Evolutionary conservation across 805 yeast genomes (phyloP).

Genomic region (Saccharomyces jurei): DNA sequence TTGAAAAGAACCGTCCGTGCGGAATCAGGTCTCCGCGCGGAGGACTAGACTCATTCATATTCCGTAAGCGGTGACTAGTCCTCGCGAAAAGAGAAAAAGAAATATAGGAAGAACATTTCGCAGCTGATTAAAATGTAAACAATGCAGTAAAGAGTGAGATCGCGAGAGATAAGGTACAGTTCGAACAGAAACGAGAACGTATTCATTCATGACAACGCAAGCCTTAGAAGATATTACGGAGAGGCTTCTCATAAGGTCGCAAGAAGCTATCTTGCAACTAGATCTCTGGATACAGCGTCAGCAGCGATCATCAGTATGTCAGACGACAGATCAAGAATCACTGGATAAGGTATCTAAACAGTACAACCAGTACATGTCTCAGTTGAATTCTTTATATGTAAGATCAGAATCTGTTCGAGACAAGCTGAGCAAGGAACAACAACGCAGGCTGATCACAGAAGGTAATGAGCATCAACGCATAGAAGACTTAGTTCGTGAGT

Average conservation of each 20-base stretch:
- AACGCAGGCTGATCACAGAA: background rate
- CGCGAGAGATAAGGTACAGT: background rate
- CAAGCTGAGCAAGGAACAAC: constrained; percentile 9
- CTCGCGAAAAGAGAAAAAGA: background rate
- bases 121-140: background rate
- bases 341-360: constrained; percentile 7
- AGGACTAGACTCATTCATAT: background rate
- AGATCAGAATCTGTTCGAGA: constrained; percentile 19
- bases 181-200: background rate
- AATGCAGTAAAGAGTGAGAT: background rate
- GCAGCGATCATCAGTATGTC: constrained; percentile 5
- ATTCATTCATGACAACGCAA: constrained; percentile 3
- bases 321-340: constrained; percentile 1
- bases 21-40: background rate
- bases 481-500: constrained; percentile 21
- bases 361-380: constrained; percentile 20
- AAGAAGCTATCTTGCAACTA: constrained; percentile 25
- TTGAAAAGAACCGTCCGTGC: background rate
- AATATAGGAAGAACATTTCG: background rate
- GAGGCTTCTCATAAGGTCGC: constrained; percentile 21
- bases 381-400: constrained; percentile 21
- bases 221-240: constrained; percentile 21
- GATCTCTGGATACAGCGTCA: constrained; percentile 25
- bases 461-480: constrained; percentile 10
- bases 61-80: background rate